Evolutionary conservation across 164 flowering plant genomes (phyloP).

Genomic region (Euptelea pleiosperma): DNA sequence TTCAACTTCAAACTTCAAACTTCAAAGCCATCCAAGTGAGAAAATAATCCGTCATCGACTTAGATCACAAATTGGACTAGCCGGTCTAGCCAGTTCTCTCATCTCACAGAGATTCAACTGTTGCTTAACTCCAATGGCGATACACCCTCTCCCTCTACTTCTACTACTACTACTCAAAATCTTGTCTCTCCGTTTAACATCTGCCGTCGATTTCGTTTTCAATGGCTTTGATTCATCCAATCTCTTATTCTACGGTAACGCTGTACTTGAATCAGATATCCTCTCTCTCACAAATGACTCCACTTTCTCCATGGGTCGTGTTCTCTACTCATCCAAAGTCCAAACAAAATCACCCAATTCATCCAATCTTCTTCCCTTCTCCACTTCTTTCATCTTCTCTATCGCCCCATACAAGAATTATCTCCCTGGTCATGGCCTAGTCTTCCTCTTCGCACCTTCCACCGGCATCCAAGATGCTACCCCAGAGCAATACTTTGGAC

Average conservation of each 20-base stretch:
- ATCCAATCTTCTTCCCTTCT: constrained; percentile 24
- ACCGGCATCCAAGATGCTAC: constrained; percentile 18
- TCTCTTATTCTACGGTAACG: constrained; percentile 13
- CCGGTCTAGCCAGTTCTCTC: too few species aligned
- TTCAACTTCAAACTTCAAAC: too few species aligned
- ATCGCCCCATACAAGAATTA: constrained; percentile 14
- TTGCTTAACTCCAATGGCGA: constrained; percentile 3
- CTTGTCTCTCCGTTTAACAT: constrained; percentile 2
- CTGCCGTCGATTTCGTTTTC: constrained; percentile 27
- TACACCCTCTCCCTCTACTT: constrained; percentile 2
- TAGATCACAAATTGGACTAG: too few species aligned
- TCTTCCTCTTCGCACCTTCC: constrained; percentile 30
- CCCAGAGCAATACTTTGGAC: constrained; percentile 31
- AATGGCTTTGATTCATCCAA: constrained; percentile 28
- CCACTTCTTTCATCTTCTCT: constrained; percentile 43
- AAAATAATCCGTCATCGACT: too few species aligned
- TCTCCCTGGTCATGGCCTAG: constrained; percentile 35
- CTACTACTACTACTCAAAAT: constrained; percentile 8
- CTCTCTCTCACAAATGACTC: constrained; percentile 28
- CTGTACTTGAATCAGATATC: constrained; percentile 20
- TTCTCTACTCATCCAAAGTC: constrained; percentile 27
- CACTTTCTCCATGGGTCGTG: constrained; percentile 27
- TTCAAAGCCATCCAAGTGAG: too few species aligned
- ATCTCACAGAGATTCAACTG: neutral
- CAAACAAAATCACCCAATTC: constrained; percentile 22